Base-by-base conservation (phyloP, 2,329 filamentous ascomycete genomes). In the Xylaria sp. region DNA sequence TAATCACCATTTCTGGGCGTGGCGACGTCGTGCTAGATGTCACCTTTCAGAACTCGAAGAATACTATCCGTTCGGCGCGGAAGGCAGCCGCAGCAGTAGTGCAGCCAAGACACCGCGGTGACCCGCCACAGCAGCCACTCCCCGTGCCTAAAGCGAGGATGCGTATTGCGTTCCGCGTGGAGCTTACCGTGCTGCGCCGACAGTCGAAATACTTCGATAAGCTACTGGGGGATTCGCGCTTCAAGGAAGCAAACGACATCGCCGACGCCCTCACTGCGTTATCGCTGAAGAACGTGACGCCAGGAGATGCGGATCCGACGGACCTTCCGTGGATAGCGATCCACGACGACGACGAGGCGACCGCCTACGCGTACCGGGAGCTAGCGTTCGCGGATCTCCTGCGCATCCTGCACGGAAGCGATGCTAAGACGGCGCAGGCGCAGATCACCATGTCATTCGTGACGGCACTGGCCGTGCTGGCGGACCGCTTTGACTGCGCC, bases 401-500 rank as follows among this genome's bases (percentile, higher is more conserved):
- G 28, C 83, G 86, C 20, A 87, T 92, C 20, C 81, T 93, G 20
- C 92, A 94, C 76, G 85, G 85, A 25, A 81, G 81, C 57, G 85
- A 87, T 46, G 79, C 83, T 20, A 51, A 61, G 61, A 66, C 72
- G 7, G 48, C 25, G 31, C 73, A 72, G n/a, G 81, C 81, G 59
- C 79, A 81, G 1, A 82, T 86, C 23, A 86, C 86, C 18, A 85
- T 92, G 72, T 81, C 87, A 7, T 91, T 91, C 72, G 83, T 92
- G 12, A 87, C 89, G 15, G 91, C 90, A 1, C 81, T 94, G 50
- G 89, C 90, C 50, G 86, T 93, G 61, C 86, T 93, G 65, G 91
- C 91, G 10, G 92, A 94, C 78, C 88, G 91, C 54, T 94, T 93
- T 79, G 90, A 91, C 80, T 91, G 90, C 69, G 80, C 89, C 1